phyloP scores from a whole-genome alignment of 257 asterid genomes.

The Primulina huaijiensis region DNA sequence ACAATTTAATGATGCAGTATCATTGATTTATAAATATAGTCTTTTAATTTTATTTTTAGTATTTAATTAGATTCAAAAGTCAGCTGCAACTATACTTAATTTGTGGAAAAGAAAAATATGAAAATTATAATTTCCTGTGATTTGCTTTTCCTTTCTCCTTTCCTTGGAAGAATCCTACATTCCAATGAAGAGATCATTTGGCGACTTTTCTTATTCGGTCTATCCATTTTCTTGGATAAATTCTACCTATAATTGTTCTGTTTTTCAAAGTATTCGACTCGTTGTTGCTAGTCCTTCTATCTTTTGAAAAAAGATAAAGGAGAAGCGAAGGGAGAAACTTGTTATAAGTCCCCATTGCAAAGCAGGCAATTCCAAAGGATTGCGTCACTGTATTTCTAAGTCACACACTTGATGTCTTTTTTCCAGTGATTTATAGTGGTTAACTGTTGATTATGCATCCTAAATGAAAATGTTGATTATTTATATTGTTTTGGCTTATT shows the following conservation, averaged over 20 bases:
- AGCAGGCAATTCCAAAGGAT: not conserved
- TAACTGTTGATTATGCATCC: not conserved
- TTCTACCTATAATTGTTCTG: not conserved
- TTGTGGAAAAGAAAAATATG: no score
- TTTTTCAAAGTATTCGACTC: not conserved
- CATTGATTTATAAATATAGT: no score
- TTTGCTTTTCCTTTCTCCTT: no score
- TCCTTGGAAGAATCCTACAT: no score
- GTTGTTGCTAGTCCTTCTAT: not conserved
- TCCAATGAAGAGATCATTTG: no score
- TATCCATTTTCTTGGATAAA: not conserved
- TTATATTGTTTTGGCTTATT: not conserved
- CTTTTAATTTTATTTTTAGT: no score
- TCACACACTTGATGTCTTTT: not conserved
- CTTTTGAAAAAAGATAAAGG: not conserved
- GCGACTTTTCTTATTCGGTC: not conserved
- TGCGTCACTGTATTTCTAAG: not conserved
- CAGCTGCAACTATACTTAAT: no score
- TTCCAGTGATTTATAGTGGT: not conserved
- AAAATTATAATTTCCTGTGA: no score
- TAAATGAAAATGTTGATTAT: no score
- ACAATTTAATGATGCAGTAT: not conserved
- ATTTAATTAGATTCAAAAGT: no score
- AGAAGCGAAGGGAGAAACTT: not conserved
- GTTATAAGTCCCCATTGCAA: not conserved